Evolutionary conservation across 1,284 basidiomycete species (phyloP).

Genomic region (Quambalaria eucalypti): DNA sequence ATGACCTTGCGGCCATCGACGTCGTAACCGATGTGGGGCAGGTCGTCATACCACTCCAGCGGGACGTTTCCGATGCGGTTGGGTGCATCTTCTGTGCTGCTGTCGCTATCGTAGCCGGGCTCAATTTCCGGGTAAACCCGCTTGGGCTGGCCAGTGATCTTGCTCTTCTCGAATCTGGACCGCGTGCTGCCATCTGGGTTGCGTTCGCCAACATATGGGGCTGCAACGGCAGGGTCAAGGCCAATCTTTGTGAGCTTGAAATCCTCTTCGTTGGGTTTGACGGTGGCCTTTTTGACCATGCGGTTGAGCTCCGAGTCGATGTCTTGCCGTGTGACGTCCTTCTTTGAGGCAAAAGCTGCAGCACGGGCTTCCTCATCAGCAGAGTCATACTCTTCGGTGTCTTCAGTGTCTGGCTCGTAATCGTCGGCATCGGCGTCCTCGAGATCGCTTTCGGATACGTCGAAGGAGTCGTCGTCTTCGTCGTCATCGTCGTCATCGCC

Average conservation of each 20-base stretch:
- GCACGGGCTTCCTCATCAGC: conserved; percentile 11
- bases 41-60: conserved; percentile 97
- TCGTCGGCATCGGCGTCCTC: conserved; percentile 33
- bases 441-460: conserved; percentile 46
- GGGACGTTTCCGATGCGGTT: conserved; percentile 93
- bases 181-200: conserved; percentile 46
- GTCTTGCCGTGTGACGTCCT: conserved; percentile 32
- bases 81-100: conserved; percentile 85
- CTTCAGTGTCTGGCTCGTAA: conserved; percentile 23
- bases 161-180: conserved; percentile 55
- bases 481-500: conserved; percentile 13
- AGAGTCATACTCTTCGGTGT: conserved; percentile 4
- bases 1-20: conserved; percentile 89
- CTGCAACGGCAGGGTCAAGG: conserved; percentile 34
- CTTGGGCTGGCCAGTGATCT: conserved; percentile 79
- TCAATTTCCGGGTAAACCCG: conserved; percentile 85
- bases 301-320: conserved; percentile 31
- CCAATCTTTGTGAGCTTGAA: conserved; percentile 38
- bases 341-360: conserved; percentile 9
- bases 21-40: conserved; percentile 98
- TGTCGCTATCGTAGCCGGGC: conserved; percentile 91
- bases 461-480: conserved; percentile 19
- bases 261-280: conserved; percentile 47
- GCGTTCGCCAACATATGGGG: conserved; percentile 56
- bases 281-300: conserved; percentile 42